Conservation (phyloP, 768 basidiomycete genomes). For the Nevesoporus exiguus region DNA sequence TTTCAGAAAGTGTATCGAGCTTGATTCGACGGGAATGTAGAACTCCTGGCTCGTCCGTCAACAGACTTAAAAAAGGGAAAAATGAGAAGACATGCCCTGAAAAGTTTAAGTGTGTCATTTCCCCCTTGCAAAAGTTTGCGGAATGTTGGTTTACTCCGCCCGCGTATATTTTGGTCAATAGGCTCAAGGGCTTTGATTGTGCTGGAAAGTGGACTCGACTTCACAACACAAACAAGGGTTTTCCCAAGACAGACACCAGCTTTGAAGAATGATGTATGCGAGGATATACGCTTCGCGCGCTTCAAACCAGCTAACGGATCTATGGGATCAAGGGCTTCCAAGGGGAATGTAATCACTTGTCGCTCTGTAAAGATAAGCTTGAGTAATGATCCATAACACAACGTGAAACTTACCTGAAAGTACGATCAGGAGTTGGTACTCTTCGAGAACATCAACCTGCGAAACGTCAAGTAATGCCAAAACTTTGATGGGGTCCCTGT, state of each 20-base stretch:
- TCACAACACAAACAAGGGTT: slow-evolving; percentile 94
- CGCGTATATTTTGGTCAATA: slow-evolving; percentile 82
- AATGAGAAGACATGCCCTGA: slow-evolving; percentile 58
- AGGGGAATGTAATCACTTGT: slow-evolving; percentile 92
- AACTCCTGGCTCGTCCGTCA: slow-evolving; percentile 64
- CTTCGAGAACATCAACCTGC: slow-evolving; percentile 95
- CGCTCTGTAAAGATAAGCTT: slow-evolving; percentile 57
- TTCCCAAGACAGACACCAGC: slow-evolving; percentile 88
- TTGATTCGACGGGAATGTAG: slow-evolving; percentile 97
- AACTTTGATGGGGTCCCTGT: slow-evolving; percentile 85
- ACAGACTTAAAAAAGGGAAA: neutral
- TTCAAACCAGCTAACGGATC: slow-evolving; percentile 91
- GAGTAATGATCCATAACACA: neutral
- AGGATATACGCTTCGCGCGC: slow-evolving; percentile 91
- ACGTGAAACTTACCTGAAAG: slow-evolving; percentile 69
- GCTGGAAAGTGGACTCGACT: slow-evolving; percentile 90
- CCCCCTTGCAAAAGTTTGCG: slow-evolving; percentile 91
- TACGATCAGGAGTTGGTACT: slow-evolving; percentile 94
- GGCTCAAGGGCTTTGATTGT: slow-evolving; percentile 98
- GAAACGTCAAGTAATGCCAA: slow-evolving; percentile 84
- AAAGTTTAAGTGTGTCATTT: slow-evolving; percentile 88
- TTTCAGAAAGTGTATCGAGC: slow-evolving; percentile 95
- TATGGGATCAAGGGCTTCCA: slow-evolving; percentile 86
- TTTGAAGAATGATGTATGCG: slow-evolving; percentile 98
- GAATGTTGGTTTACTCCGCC: slow-evolving; percentile 86